phyloP scores from a whole-genome alignment of 306 rosid genomes.

The Argentina anserina region DNA sequence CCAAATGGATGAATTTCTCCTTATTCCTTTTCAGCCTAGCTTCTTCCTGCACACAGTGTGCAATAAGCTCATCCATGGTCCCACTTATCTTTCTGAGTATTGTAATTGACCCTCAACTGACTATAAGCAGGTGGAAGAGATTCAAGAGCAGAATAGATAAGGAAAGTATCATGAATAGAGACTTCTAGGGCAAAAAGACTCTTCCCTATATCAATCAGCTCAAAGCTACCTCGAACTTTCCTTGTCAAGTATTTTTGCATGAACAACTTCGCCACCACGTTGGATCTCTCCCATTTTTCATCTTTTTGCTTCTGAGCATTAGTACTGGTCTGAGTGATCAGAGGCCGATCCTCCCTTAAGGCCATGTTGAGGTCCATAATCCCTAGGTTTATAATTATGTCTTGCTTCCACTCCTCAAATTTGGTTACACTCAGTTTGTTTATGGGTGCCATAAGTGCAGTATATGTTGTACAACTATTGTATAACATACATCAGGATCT shows the following conservation, averaged over 20 bases:
- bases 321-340: not conserved
- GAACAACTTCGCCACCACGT: not conserved
- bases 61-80: conserved; percentile 13
- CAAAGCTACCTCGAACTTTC: not conserved
- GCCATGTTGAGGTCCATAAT: not conserved
- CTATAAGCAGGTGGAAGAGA: not conserved
- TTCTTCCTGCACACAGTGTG: not conserved
- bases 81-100: not conserved
- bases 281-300: not conserved
- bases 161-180: conserved; percentile 1
- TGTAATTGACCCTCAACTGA: not conserved
- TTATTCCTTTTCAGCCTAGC: not conserved
- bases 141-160: not conserved
- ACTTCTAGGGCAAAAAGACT: not conserved
- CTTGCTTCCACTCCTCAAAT: not conserved
- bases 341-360: not conserved
- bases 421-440: not conserved
- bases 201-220: not conserved
- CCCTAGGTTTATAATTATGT: not conserved
- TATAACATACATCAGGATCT: too few relatives aligned
- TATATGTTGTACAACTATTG: too few relatives aligned
- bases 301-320: not conserved
- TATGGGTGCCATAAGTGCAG: not conserved
- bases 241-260: not conserved
- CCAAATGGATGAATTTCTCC: not conserved